Conservation (phyloP, 2,329 filamentous ascomycete genomes). For the Dactylellina drechsleri region DNA sequence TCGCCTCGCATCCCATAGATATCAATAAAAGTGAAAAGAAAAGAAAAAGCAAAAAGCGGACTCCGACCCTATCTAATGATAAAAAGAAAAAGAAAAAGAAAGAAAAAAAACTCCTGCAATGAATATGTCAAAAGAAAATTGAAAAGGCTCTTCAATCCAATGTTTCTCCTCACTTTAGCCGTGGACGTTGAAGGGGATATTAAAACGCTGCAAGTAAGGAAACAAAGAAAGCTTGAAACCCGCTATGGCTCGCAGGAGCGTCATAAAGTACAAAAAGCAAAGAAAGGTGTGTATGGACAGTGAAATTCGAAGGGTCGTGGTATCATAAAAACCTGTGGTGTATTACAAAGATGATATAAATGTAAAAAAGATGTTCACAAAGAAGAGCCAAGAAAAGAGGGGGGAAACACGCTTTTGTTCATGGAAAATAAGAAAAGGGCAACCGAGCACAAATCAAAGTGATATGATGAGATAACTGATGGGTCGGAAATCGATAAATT, state of each 20-base stretch:
- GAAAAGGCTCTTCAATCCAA: too few species aligned
- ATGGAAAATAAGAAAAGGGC: not conserved
- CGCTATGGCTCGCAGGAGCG: conserved; percentile 6
- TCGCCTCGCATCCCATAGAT: not conserved
- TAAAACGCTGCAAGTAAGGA: not conserved
- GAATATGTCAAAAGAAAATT: not conserved
- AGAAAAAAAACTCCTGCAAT: not conserved
- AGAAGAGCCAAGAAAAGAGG: conserved; percentile 2
- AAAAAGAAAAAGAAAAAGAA: not conserved
- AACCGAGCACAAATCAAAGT: not conserved
- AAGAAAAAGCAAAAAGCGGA: too few species aligned
- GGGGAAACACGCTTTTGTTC: conserved; percentile 2
- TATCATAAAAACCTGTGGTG: conserved; percentile 37
- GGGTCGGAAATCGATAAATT: not conserved
- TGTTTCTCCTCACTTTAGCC: too few species aligned
- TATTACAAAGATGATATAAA: conserved; percentile 40
- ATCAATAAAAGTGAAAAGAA: not conserved
- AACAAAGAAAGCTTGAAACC: conserved; percentile 1
- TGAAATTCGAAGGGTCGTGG: conserved; percentile 35
- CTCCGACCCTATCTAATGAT: not conserved
- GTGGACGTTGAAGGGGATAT: too few species aligned
- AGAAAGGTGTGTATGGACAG: conserved; percentile 41
- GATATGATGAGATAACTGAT: not conserved
- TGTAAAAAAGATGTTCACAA: conserved; percentile 12
- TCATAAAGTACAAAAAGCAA: conserved; percentile 30